phyloP scores from a whole-genome alignment of 2,329 filamentous ascomycete genomes.

The Fusarium virguliforme region DNA sequence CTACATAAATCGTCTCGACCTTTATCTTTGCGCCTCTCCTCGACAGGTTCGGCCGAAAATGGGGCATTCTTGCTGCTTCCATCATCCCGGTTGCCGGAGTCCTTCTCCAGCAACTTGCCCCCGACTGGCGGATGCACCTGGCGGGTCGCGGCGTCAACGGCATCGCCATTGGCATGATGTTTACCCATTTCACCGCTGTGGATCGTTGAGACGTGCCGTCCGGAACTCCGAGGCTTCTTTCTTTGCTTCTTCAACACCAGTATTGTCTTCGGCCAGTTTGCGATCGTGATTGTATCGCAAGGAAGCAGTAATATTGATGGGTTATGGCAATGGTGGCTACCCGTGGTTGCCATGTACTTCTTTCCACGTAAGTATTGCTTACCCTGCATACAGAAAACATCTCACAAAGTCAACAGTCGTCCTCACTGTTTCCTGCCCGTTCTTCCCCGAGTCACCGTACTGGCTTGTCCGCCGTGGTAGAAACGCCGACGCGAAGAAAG shows the following conservation, averaged over 20 bases:
- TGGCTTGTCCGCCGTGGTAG: constrained; percentile 48
- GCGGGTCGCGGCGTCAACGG: constrained; percentile 51
- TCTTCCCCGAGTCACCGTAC: constrained; percentile 58
- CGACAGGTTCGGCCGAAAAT: constrained; percentile 55
- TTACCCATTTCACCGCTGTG: constrained; percentile 57
- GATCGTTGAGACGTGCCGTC: constrained; percentile 58
- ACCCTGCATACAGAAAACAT: too few relatives aligned
- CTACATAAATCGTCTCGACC: constrained; percentile 48
- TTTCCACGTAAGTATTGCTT: constrained; percentile 48
- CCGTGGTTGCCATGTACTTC: constrained; percentile 53
- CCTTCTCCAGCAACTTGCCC: constrained; percentile 51
- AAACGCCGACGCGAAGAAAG: constrained; percentile 40
- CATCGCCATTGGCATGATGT: constrained; percentile 56
- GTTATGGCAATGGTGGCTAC: constrained; percentile 55
- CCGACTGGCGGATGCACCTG: constrained; percentile 51
- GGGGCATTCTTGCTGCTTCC: constrained; percentile 47
- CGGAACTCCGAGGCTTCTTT: constrained; percentile 58
- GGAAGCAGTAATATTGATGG: constrained; percentile 44
- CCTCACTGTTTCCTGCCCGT: constrained; percentile 49
- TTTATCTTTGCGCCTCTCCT: constrained; percentile 52
- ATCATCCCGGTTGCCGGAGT: constrained; percentile 51
- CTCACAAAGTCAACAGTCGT: constrained; percentile 20
- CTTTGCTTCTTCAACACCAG: constrained; percentile 58
- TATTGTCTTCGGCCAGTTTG: constrained; percentile 58
- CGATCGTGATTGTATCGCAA: constrained; percentile 45